Percentiles rank a stretch among this genome's conserved stretches.
phyloP scores from a whole-genome alignment of 2,329 filamentous ascomycete species.

The Trichophyton rubrum region DNA sequence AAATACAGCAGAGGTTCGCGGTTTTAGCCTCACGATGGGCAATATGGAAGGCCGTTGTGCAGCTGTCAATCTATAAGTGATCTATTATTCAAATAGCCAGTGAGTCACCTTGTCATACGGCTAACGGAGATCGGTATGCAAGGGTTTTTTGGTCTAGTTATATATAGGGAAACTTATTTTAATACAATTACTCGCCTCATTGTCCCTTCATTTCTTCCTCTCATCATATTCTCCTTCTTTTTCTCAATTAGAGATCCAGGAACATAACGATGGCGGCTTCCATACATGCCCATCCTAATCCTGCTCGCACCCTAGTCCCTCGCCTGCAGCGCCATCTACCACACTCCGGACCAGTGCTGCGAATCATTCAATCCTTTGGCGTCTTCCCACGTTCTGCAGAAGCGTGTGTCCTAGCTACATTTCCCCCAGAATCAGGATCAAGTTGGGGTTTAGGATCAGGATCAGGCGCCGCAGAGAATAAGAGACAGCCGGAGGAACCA shows the following conservation, averaged over 20 bases:
- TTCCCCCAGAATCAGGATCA: conserved; percentile 14
- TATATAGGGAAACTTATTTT: background rate
- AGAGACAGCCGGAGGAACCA: background rate
- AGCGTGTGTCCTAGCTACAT: conserved; percentile 24
- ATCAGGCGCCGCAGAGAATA: background rate
- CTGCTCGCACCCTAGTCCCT: conserved; percentile 14
- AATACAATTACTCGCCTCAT: background rate
- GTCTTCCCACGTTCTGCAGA: conserved; percentile 22
- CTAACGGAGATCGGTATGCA: background rate
- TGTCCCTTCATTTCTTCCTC: background rate
- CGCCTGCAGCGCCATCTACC: conserved; percentile 26
- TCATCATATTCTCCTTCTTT: background rate
- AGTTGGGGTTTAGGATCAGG: background rate
- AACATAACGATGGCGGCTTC: background rate
- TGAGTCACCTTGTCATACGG: background rate
- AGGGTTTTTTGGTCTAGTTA: background rate
- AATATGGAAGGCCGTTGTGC: no score
- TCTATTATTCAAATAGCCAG: background rate
- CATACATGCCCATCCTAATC: conserved; percentile 12
- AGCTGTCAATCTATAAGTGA: no score
- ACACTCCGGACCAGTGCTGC: conserved; percentile 25
- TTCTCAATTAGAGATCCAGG: background rate
- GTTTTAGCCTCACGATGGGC: no score
- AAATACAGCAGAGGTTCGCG: no score
- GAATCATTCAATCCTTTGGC: conserved; percentile 27